Evolutionary conservation across 2,329 filamentous ascomycete genomes (phyloP), one percentile per base, ranked within the genome.

Genomic region (Penicillium sp.): DNA sequence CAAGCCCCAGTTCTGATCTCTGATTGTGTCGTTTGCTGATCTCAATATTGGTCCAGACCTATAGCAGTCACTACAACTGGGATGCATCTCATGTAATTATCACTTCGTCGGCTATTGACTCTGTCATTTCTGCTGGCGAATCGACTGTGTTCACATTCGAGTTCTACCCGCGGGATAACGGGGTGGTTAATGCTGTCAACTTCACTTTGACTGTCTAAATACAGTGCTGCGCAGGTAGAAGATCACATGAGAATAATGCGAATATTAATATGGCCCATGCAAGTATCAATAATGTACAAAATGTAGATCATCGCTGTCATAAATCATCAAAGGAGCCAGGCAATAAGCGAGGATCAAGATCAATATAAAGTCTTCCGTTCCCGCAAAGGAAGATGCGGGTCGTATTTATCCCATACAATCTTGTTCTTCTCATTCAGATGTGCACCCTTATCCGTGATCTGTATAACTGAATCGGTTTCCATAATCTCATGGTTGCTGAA

Each of bases 381-480:
- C 67, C 78, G 81, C 46, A 83, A 74, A 11, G 81, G 81, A 43
- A 81, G 77, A 50, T 76, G 68, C 12, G 77, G 78, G 37, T 74
- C 72, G 52, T 80, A 75, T n/a, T 76, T 72, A 64, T 82, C 78
- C 80, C 81, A 83, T 11, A 77, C 71, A 36, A 85, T 73, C 54
- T 80, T 81, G 66, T 85, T 86, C 73, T 87, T 86, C 59, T 86
- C 85, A 63, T 86, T 77, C 35, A 91, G 67, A 46, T 77, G 78
- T 37, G 86, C 87, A 3, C 82, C 84, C 55, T 88, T 84, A 64
- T 95, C 89, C 0, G 87, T 92, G 44, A 92, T 92, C 0, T 81
- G 81, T 33, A 89, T 87, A n/a, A 84, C 76, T 54, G 79, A 78
- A 58, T 77, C 76, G 1, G 87, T 89, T 55, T 90, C 84, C n/a